Conservation (phyloP, 2,329 filamentous ascomycete genomes). For the Colletotrichum caudatum region DNA sequence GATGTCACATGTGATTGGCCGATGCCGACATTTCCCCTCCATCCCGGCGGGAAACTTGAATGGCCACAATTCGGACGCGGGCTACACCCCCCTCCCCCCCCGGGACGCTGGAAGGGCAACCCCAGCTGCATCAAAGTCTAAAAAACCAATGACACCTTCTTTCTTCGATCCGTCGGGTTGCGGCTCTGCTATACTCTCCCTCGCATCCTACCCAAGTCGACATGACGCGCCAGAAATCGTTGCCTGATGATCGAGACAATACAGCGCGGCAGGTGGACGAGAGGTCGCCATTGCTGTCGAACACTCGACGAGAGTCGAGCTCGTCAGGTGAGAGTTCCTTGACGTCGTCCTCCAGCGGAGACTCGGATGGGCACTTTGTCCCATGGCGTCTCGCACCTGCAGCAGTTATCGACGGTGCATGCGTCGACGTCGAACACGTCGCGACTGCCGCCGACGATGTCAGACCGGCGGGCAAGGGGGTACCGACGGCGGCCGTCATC, state of each 20-base stretch:
- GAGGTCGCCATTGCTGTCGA: slow-evolving; percentile 29
- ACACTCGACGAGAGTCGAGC: slow-evolving; percentile 28
- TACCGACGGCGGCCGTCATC: slow-evolving; percentile 35
- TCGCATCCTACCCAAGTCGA: not conserved
- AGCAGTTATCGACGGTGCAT: slow-evolving; percentile 26
- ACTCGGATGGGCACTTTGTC: slow-evolving; percentile 33
- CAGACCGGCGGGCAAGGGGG: not conserved
- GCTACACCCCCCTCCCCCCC: not conserved
- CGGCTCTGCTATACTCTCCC: slow-evolving; percentile 5
- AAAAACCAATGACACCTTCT: slow-evolving; percentile 32
- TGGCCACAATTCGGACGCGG: not conserved
- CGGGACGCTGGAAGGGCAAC: slow-evolving; percentile 20
- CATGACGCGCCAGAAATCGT: slow-evolving; percentile 27
- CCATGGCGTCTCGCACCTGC: slow-evolving; percentile 36
- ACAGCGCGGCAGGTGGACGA: slow-evolving; percentile 15
- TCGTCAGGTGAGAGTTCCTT: slow-evolving; percentile 39
- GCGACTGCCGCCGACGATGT: slow-evolving; percentile 14
- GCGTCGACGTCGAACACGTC: slow-evolving; percentile 32
- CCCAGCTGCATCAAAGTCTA: slow-evolving; percentile 16
- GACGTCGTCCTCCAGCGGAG: slow-evolving; percentile 34
- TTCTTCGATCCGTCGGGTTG: not conserved
- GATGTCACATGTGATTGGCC: slow-evolving; percentile 27
- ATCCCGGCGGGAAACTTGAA: slow-evolving; percentile 8
- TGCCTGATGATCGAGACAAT: slow-evolving; percentile 4
- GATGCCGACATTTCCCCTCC: not conserved